Conservation (phyloP, 345 rosid genomes). For the Camelina laxa region DNA sequence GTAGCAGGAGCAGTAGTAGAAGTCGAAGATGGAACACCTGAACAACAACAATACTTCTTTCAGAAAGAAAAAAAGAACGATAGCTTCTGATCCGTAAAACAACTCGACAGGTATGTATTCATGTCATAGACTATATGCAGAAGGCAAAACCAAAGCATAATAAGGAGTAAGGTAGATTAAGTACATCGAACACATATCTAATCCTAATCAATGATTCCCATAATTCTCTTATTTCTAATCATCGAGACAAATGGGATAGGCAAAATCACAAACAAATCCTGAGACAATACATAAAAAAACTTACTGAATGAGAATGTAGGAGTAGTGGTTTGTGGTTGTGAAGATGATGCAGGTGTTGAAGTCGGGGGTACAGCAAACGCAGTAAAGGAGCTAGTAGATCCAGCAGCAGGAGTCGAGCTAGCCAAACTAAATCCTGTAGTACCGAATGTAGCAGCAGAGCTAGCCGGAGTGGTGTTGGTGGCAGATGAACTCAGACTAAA, state of each 20-base stretch:
- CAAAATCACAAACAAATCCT: slow-evolving; percentile 4
- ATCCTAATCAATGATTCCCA: slow-evolving; percentile 18
- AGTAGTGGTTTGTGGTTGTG: slow-evolving; percentile 55
- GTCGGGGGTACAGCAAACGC: slow-evolving; percentile 65
- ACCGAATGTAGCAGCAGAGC: slow-evolving; percentile 41
- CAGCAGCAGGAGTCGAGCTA: slow-evolving; percentile 53
- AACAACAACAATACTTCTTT: slow-evolving; percentile 33
- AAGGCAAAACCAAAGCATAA: slow-evolving; percentile 17
- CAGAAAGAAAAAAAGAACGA: background rate
- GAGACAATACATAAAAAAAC: slow-evolving; percentile 42
- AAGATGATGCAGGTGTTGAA: slow-evolving; percentile 54
- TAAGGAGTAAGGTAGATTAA: background rate
- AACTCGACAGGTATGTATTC: slow-evolving; percentile 1
- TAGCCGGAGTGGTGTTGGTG: slow-evolving; percentile 40
- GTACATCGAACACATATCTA: slow-evolving; percentile 8
- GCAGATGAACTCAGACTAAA: slow-evolving; percentile 49
- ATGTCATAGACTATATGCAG: slow-evolving; percentile 9
- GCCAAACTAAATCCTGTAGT: slow-evolving; percentile 60
- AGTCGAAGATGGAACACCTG: slow-evolving; percentile 65
- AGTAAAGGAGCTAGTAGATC: slow-evolving; percentile 59
- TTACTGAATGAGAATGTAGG: slow-evolving; percentile 60
- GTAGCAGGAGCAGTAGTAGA: slow-evolving; percentile 56
- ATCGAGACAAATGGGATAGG: background rate
- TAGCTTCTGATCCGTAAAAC: background rate
- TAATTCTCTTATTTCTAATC: slow-evolving; percentile 11